Conservation (phyloP, 352 stramenopile genomes). For the Elongisporangium prolatum region DNA sequence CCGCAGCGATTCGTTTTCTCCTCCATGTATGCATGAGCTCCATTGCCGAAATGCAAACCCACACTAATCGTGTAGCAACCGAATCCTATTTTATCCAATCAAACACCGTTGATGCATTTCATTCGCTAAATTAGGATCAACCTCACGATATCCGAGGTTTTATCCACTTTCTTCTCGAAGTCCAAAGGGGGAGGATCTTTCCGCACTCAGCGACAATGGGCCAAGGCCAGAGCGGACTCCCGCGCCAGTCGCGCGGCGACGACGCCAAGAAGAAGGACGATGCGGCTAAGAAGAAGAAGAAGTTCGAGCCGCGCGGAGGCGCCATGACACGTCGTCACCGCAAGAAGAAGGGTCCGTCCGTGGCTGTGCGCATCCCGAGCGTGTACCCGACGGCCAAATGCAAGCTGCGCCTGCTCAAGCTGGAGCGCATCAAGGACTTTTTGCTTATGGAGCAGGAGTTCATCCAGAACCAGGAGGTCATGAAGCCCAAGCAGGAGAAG, state of each 20-base stretch:
- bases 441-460: slow-evolving; percentile 99
- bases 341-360: slow-evolving; percentile 91
- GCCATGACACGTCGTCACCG: slow-evolving; percentile 85
- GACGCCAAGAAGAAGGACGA: slow-evolving; percentile 91
- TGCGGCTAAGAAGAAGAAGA: slow-evolving; percentile 93
- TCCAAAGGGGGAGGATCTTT: not conserved
- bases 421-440: slow-evolving; percentile 99
- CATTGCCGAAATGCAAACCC: no score
- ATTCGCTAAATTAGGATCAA: not conserved
- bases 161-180: not conserved
- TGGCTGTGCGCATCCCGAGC: slow-evolving; percentile 84
- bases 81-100: not conserved
- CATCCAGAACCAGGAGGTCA: slow-evolving; percentile 99
- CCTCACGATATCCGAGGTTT: not conserved
- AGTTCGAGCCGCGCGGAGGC: slow-evolving; percentile 87
- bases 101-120: not conserved
- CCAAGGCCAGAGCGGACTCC: slow-evolving; percentile 82
- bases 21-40: no score
- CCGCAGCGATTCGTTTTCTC: no score
- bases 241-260: slow-evolving; percentile 73
- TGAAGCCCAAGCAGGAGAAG: slow-evolving; percentile 99
- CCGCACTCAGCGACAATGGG: slow-evolving; percentile 40
- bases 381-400: slow-evolving; percentile 98
- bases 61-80: no score
- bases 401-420: slow-evolving; percentile 98